Base-by-base conservation (phyloP, 306 rosid species). In the Medicago ruthenica region DNA sequence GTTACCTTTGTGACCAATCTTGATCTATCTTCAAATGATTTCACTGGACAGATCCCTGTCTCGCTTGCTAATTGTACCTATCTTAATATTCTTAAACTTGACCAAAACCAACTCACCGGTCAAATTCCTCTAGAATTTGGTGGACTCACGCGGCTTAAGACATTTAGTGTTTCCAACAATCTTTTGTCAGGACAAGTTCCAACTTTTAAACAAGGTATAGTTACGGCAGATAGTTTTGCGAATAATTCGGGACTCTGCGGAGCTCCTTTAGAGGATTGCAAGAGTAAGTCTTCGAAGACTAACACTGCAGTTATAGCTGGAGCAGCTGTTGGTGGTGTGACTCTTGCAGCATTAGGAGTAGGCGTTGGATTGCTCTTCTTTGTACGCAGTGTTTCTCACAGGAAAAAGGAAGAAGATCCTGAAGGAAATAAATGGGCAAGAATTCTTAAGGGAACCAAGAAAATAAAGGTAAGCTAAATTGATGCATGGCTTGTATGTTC, bases 381-480 rank as follows among this genome's bases (percentile, higher is more conserved):
- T 66, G 73, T 86, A 76, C 92, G 96, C 45, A 79, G 82, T 16
- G 84, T 85, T 73, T 74, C 91, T 31, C 72, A 71, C 71, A 90
- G 76, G 85, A 90, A 83, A 85, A 89, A 87, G 84, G 96, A 89
- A 59, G 93, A 94, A 66, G 97, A 91, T 44, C 97, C 98, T 24
- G 92, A 94, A 87, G 98, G 93, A 64, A 94, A 94, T 87, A 89
- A 89, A 76, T 94, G 98, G 98, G 97, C 97, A 27, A 86, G 82
- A 86, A 88, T 76, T 80, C 71, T 94, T 0, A 94, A 88, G 86
- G 96, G 96, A 79, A 86, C 88, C 22, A 94, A 94, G 81, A 85
- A 80, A 76, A 86, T 89, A 64, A 89, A 94, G 96, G 98, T 67
- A 85, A 83, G 89, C 67, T 85, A 80, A 57, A 68, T 54, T 60